phyloP scores from a whole-genome alignment of 495 filamentous ascomycete genomes.

The Chaetomidium leptoderma region DNA sequence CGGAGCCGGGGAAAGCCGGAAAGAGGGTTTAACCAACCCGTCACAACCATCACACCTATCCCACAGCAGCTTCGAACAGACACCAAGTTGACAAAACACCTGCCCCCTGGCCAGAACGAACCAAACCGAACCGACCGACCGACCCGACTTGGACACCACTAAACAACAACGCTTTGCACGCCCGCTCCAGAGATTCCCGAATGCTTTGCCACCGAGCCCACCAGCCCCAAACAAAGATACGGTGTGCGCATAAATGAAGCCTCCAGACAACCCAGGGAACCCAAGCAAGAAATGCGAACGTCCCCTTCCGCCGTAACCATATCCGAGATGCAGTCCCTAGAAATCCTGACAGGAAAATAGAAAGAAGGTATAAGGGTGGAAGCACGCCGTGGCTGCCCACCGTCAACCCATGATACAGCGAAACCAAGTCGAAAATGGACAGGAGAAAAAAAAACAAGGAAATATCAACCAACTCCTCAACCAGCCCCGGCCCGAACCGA shows the following conservation, averaged over 20 bases:
- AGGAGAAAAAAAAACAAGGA: conserved; percentile 17
- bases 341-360: conserved; percentile 16
- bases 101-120: neutral
- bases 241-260: conserved; percentile 8
- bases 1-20: neutral
- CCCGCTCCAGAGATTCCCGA: conserved; percentile 22
- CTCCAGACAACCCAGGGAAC: conserved; percentile 14
- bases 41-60: neutral
- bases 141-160: conserved; percentile 9
- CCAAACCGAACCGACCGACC: conserved; percentile 1
- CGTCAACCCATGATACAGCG: conserved; percentile 30
- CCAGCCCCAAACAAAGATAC: conserved; percentile 24
- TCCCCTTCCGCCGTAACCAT: conserved; percentile 16
- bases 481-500: conserved; percentile 10
- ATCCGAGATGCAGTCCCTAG: conserved; percentile 32
- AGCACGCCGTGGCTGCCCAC: conserved; percentile 18
- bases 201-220: conserved; percentile 24
- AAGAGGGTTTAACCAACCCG: neutral
- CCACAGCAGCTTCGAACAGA: conserved; percentile 4
- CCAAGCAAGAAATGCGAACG: conserved; percentile 14
- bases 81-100: conserved; percentile 9
- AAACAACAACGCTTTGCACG: conserved; percentile 20
- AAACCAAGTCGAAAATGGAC: conserved; percentile 14
- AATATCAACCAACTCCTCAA: conserved; percentile 32
- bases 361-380: conserved; percentile 20